Base-by-base conservation (phyloP, 495 filamentous ascomycete species). In the Pyrenula aspistea region DNA sequence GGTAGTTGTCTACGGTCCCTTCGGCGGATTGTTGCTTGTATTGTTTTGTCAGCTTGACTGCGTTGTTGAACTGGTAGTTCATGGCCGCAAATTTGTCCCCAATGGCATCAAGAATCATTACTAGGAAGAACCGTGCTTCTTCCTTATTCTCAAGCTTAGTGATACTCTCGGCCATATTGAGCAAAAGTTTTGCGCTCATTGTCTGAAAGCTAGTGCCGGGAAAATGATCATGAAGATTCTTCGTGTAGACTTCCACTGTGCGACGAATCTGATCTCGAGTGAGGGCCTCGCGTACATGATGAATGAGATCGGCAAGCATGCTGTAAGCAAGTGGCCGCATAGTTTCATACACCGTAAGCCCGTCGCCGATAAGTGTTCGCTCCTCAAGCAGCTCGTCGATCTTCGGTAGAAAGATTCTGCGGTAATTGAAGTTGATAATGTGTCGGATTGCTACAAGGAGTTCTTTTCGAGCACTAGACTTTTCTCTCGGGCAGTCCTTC, bases 201-300 rank as follows among this genome's bases (percentile, higher is more conserved):
- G 94, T 99, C 68, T 99, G 94, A 67, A 97, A 99, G 68, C 93
- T 97, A 2, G 94, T 97, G 12, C 94, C 94, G 1, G 94, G 94
- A 62, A 96, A 95, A 59, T 87, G 88, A 66, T 97, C 94, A 61
- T 95, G 91, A 22, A 99, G 76, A 61, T 97, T 97, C 62, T 88
- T 90, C 2, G 93, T 96, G 67, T 97, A 99, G 4, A 97, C 94
- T 62, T 95, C 89, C 10, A 99, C 89, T 0, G 94, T 96, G 61
- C 88, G 84, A 53, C 90, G 82, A 57, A 99, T 99, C 70, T 97
- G 94, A 55, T 92, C 85, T 10, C 84, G 84, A 0, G 76, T 77
- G 20, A 99, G 75, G 10, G 82, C 79, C 53, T 96, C 92, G 36
- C 94, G 85, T 20, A 99, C 91, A 67, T 97, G 93, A 62, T 99